phyloP scores from a whole-genome alignment of 768 basidiomycete genomes.

The Lentinula lateritia region DNA sequence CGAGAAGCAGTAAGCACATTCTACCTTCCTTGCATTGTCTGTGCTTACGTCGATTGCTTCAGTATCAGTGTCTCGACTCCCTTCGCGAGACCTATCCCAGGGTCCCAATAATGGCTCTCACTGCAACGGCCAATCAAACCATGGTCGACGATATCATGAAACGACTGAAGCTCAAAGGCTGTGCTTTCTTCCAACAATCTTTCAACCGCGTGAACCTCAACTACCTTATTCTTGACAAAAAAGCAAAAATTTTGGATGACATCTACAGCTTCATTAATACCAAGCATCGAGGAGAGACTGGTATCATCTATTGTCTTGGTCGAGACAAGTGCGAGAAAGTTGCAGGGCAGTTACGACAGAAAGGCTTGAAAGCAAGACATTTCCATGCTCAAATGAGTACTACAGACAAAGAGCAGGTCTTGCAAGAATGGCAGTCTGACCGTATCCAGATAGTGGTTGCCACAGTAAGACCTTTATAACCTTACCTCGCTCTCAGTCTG shows the following conservation, averaged over 20 bases:
- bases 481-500: background rate
- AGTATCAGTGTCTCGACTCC: constrained; percentile 67
- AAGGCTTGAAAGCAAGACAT: constrained; percentile 61
- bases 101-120: constrained; percentile 93
- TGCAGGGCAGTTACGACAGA: constrained; percentile 59
- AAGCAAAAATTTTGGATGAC: constrained; percentile 42
- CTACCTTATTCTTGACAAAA: constrained; percentile 53
- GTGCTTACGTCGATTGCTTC: background rate
- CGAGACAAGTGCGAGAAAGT: constrained; percentile 76
- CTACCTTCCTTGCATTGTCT: background rate
- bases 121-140: constrained; percentile 84
- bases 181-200: constrained; percentile 66
- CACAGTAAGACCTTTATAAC: constrained; percentile 51
- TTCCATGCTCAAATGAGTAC: constrained; percentile 80
- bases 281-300: constrained; percentile 53
- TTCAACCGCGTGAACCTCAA: constrained; percentile 92
- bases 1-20: constrained; percentile 62
- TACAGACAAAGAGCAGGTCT: constrained; percentile 56
- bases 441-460: constrained; percentile 83
- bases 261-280: constrained; percentile 66
- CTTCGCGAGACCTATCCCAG: constrained; percentile 72
- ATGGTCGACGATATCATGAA: constrained; percentile 75
- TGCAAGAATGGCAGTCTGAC: constrained; percentile 71
- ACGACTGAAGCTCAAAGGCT: constrained; percentile 56
- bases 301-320: constrained; percentile 81